Evolutionary conservation across 106 monocot species (phyloP).

Genomic region (Apostasia shenzhenica): DNA sequence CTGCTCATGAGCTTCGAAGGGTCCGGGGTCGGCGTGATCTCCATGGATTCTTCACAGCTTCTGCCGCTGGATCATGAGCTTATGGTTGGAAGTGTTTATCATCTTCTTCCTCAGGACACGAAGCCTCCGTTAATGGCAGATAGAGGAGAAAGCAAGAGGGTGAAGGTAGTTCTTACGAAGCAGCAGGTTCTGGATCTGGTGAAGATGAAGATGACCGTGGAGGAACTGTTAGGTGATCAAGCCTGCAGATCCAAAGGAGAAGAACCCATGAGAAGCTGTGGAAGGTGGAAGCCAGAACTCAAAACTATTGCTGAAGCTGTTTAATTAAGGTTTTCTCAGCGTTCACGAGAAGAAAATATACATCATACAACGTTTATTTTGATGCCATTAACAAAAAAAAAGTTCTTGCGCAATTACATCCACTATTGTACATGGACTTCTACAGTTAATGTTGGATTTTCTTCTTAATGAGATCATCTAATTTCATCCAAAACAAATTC

Average conservation of each 20-base stretch:
- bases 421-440: no score
- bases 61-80: neutral
- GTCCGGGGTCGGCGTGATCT: neutral
- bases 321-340: no score
- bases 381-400: no score
- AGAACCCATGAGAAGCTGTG: neutral
- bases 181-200: neutral
- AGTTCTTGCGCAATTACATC: no score
- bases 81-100: neutral
- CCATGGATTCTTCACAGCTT: neutral
- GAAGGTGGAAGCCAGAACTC: neutral
- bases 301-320: neutral
- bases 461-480: no score
- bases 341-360: no score
- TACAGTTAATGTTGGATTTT: no score
- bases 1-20: neutral
- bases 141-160: neutral
- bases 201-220: neutral
- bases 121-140: neutral
- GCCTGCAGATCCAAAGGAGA: neutral
- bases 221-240: neutral
- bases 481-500: no score
- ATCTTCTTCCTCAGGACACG: neutral
- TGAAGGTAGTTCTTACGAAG: conserved; percentile 1
- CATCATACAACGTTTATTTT: no score